Base-by-base conservation (phyloP, 1,139 yeast genomes). In the Ogataea hybrid region DNA sequence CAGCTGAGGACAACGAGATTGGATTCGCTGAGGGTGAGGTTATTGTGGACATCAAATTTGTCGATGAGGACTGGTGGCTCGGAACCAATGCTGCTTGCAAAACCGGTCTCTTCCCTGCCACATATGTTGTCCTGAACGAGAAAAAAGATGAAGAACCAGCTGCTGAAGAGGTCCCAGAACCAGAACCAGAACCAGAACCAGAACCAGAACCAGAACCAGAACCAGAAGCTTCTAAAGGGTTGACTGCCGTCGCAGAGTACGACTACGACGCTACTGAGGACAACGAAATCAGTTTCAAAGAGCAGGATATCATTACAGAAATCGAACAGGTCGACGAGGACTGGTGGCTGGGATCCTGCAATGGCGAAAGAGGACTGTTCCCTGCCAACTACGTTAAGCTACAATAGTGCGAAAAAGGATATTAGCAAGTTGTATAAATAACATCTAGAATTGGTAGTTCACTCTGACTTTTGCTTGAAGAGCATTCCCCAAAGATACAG, bases 331-430 rank as follows among this genome's bases (percentile, higher is more conserved):
- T 86, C 12, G 96, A 89, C 54, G 96, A 87, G 39, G 96, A 88
- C 59, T 92, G 98, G 98, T 92, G 97, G 97, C 72, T 84, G 45
- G 98, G 98, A 37, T 81, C 81, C 54, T 67, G 79, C 46, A 65
- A 80, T 31, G 96, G 96, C 32, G 84, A 80, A 52, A 73, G 77
- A 50, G 95, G 95, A 43, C 71, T 92, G 44, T 89, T 92, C 81
- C 98, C 98, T 36, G 81, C 95, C 32, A 88, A 86, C 65, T 89
- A 85, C 59, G 97, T 92, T 37, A 61, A 70, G 16, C 58, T 79
- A 44, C 59, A 64, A 34, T 61, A 53, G 23, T 22, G 35, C 32
- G 27, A 32, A 20, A 11, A 12, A 10, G 25, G 20, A 28, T 18
- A 31, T 31, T 31, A 25, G 37, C 35, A 28, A 28, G 25, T 22